Evolutionary conservation across 495 filamentous ascomycete genomes (phyloP), one percentile per base, ranked within the genome.

Genomic region (Aspergillus campestris): DNA sequence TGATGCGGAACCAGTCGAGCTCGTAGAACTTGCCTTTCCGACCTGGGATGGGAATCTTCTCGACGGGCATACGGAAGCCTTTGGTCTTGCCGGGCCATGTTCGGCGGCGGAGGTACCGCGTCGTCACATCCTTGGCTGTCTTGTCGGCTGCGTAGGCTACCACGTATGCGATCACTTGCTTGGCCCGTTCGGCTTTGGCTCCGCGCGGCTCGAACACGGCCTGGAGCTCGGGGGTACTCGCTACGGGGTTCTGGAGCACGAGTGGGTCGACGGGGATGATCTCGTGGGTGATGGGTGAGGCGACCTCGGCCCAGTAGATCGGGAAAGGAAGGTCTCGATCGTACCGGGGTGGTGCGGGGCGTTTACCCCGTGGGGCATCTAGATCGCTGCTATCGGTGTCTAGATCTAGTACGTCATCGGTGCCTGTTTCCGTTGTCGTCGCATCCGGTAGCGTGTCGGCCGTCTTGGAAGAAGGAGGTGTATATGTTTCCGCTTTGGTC

Each of bases 41-140:
- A 51, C 89, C 78, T 59, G 89, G 84, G 13, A 95, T 59, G 0
- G 90, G 83, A 3, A 92, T 66, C 53, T 89, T 92, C 51, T 89
- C 85, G 7, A 79, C 58, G 0, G 83, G 75, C 40, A 96, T 68
- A 10, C 94, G 78, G 53, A 82, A 75, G 2, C 91, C 89, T 55
- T 96, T 97, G 7, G 94, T 92, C 47, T 88, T 87, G 5, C 94
- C 89, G 3, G 92, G 92, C 69, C 87, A 85, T 33, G 79, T 77
- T 40, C 86, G 87, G 13, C 83, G 77, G 51, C 85, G 88, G 6
- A 97, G 80, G 62, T 99, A 97, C 10, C 91, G 80, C 4, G 89
- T 84, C 0, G 92, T 97, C 32, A 99, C 86, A 56, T 97, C 92
- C 65, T 96, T 97, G 8, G 88, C 94, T 0, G 88, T 88, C 9